A percentile compares a stretch with the other conserved stretches of the same genome.
These are phyloP conservation scores for Cladosporium cucumerinum DNA, from an alignment of 2,329 filamentous ascomycete genomes.

Conservation along the genomic window DNA sequence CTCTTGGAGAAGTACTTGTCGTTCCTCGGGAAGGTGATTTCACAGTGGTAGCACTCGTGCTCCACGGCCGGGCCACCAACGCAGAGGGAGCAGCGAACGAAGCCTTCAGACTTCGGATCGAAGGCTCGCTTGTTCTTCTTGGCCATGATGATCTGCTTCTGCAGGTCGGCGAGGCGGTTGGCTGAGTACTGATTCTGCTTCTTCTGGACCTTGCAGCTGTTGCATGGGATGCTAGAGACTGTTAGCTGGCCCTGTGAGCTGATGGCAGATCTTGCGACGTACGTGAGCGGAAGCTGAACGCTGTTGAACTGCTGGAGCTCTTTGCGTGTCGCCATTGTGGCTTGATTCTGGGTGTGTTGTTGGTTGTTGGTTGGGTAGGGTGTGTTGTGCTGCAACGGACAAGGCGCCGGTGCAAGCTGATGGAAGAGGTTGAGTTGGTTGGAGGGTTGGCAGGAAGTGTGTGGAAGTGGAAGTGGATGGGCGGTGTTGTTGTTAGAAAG, in stretches of 20 bases:
- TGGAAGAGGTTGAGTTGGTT: not conserved
- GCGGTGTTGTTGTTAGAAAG: not conserved
- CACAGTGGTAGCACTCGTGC: slow-evolving; percentile 27
- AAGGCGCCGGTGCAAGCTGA: not conserved
- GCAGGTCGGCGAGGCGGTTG: slow-evolving; percentile 19
- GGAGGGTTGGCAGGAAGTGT: not conserved
- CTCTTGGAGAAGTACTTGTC: slow-evolving; percentile 4
- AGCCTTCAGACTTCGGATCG: slow-evolving; percentile 11
- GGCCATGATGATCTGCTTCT: slow-evolving; percentile 10
- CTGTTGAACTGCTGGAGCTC: not conserved
- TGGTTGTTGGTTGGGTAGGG: not conserved
- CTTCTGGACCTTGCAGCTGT: slow-evolving; percentile 19
- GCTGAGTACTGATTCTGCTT: slow-evolving; percentile 13
- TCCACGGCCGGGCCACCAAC: slow-evolving; percentile 16
- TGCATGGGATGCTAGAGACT: slow-evolving; percentile 22
- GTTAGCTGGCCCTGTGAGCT: slow-evolving; percentile 5
- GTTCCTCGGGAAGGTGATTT: slow-evolving; percentile 11
- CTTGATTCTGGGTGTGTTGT: not conserved
- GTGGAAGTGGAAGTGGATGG: not conserved
- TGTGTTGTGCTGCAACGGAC: not conserved
- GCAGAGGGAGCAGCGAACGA: slow-evolving; percentile 26
- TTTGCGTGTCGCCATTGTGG: slow-evolving; percentile 4
- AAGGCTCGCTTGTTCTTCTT: slow-evolving; percentile 1
- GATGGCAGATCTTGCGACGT: not conserved
- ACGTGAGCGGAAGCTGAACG: slow-evolving; percentile 1